A percentile compares a stretch with the other conserved stretches of the same genome.
Evolutionary conservation across 2,329 filamentous ascomycete species (phyloP).

Genomic region (Aspergillus sp.): DNA sequence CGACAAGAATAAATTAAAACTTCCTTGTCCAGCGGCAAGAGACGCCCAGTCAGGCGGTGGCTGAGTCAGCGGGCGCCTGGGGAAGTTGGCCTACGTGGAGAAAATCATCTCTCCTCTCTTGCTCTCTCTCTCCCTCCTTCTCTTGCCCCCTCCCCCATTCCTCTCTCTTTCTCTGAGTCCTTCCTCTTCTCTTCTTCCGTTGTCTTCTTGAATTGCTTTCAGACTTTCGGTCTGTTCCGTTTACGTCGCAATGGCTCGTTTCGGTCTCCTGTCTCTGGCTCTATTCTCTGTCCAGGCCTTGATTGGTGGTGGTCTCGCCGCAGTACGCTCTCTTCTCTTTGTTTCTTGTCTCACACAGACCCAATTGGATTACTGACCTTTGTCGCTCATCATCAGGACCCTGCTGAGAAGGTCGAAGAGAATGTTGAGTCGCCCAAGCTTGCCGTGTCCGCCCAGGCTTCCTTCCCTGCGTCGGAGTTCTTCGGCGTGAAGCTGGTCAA

Average conservation of each 20-base stretch:
- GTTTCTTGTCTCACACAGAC: not conserved
- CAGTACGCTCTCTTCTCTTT: constrained; percentile 49
- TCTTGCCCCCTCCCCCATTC: constrained; percentile 7
- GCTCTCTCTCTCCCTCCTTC: constrained; percentile 6
- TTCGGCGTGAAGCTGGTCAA: constrained; percentile 97
- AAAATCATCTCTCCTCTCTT: constrained; percentile 16
- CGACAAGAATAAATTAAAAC: not conserved
- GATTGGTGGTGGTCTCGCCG: constrained; percentile 61
- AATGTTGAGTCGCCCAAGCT: constrained; percentile 62
- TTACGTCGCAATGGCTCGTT: constrained; percentile 64
- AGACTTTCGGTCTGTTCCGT: constrained; percentile 9
- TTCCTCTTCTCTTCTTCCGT: constrained; percentile 3
- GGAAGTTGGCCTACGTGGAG: constrained; percentile 28
- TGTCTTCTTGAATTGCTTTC: constrained; percentile 11
- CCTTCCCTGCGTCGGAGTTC: constrained; percentile 70
- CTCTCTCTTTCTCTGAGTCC: constrained; percentile 5
- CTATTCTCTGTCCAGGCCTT: constrained; percentile 69
- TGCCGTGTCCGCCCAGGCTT: constrained; percentile 55
- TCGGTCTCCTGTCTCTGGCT: constrained; percentile 70
- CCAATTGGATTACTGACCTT: constrained; percentile 26
- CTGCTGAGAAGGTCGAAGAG: constrained; percentile 66
- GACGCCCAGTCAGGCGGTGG: not conserved
- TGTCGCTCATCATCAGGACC: constrained; percentile 38
- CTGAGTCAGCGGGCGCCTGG: constrained; percentile 21
- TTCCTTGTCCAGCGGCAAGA: not conserved